Base-by-base conservation (phyloP, 129 eudicot genomes). In the Heracleum sosnowskyi region DNA sequence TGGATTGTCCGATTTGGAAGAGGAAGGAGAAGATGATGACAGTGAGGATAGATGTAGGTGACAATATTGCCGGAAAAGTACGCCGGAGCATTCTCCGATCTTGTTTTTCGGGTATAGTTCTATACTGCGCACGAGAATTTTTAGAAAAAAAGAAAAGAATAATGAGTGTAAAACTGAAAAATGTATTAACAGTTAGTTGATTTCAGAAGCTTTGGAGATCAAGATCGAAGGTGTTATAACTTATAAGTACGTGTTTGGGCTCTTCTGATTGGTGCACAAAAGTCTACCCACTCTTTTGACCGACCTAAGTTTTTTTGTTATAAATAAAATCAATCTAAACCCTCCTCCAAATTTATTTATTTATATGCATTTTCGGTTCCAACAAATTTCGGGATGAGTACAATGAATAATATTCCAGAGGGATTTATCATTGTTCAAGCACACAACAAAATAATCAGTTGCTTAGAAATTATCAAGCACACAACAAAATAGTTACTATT, bases 251-350 rank as follows among this genome's bases (percentile, higher is more conserved):
- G 90, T 84, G 87, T 84, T 84, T 84, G 79, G 84, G 75, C 76
- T 49, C 18, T 46, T 79, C 84, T 75, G 47, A 87, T 87, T 84
- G 90, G 90, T 81, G n/a, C n/a, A n/a, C n/a, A n/a, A n/a, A n/a
- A n/a, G n/a, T n/a, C n/a, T n/a, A n/a, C n/a, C n/a, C n/a, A n/a
- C n/a, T n/a, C n/a, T n/a, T n/a, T n/a, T n/a, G n/a, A n/a, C n/a
- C n/a, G n/a, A n/a, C n/a, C n/a, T n/a, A n/a, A n/a, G n/a, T n/a
- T n/a, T n/a, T n/a, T n/a, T n/a, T n/a, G n/a, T n/a, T n/a, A n/a
- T n/a, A n/a, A n/a, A n/a, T n/a, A n/a, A n/a, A n/a, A n/a, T n/a
- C n/a, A n/a, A n/a, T n/a, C n/a, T n/a, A n/a, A n/a, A n/a, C n/a
- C n/a, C n/a, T n/a, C n/a, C n/a, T n/a, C n/a, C n/a, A n/a, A n/a